Evolutionary conservation across 2,329 filamentous ascomycete genomes (phyloP).

Genomic region (Cladosporium sp.): DNA sequence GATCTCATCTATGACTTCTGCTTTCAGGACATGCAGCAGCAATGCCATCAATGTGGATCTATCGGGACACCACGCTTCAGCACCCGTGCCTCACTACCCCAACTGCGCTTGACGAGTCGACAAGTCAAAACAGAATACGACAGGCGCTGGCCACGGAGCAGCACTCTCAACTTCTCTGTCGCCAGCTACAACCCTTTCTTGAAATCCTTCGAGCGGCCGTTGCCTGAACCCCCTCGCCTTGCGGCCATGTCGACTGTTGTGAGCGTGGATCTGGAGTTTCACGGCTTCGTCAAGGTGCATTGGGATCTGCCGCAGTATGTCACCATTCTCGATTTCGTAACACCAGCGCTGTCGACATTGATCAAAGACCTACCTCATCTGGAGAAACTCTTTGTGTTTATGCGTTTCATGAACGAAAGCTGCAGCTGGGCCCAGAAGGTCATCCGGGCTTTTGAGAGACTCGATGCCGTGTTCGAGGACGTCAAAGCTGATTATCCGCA

Average conservation of each 20-base stretch:
- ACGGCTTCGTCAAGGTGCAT: neutral
- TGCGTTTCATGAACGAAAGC: neutral
- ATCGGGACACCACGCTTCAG: neutral
- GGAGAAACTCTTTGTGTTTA: neutral
- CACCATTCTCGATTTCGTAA: neutral
- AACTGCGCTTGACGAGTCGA: neutral
- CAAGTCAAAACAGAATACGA: neutral
- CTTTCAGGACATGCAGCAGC: neutral
- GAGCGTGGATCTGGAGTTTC: neutral
- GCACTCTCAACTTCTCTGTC: neutral
- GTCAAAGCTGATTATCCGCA: neutral
- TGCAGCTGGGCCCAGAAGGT: neutral
- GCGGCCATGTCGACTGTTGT: neutral
- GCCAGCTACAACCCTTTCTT: neutral
- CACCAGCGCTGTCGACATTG: neutral
- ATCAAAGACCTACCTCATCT: neutral
- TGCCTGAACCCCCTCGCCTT: neutral
- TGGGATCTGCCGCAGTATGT: neutral
- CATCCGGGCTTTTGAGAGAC: neutral
- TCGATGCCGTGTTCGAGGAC: neutral
- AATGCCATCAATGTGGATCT: neutral
- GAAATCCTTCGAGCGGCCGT: neutral
- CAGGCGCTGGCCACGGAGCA: neutral
- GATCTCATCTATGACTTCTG: constrained; percentile 22
- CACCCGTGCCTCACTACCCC: neutral